Base-by-base conservation (phyloP, 2,329 filamentous ascomycete species). In the Phaeosphaeria sp. region DNA sequence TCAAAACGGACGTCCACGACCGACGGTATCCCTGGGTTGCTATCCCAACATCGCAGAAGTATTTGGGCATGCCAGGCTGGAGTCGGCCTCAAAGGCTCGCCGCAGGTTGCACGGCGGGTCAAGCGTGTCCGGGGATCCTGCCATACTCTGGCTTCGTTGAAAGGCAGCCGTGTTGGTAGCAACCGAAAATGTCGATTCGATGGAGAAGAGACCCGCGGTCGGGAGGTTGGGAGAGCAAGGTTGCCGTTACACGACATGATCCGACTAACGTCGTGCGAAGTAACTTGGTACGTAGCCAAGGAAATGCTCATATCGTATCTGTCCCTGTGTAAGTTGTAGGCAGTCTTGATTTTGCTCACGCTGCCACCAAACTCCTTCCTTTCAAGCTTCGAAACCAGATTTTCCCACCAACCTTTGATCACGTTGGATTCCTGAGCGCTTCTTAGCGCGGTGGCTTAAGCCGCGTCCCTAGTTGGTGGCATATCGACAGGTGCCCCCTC, bases 221-320 rank as follows among this genome's bases (percentile, higher is more conserved):
- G 47, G 33, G 50, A 54, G 52, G 33, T 39, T 30, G 22, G 62
- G 59, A 60, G 53, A 55, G 46, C 36, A 46, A 55, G 55, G 51
- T 51, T 18, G 49, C 49, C 43, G 65, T 64, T 63, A 60, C 63
- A 65, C 66, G 59, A 57, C 53, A 42, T 54, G 56, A 30, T 54
- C 46, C 39, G 54, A 54, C 53, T 48, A 52, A 58, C 52, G 57
- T 56, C 56, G 63, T 60, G 54, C 61, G 53, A 59, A 57, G 54
- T 50, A 57, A 56, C 57, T 48, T 61, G 67, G 67, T 71, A 68
- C 51, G 64, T 67, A 68, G 68, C 55, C 62, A 48, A 54, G 54
- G 44, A 47, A 51, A 54, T 63, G 50, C 52, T 56, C 52, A 41
- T 48, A 53, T 46, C 49, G 54, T 52, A 11, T 46, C 55, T 52